Evolutionary conservation across 2,329 filamentous ascomycete species (phyloP), one percentile per base, ranked within the genome.

Genomic region (Herpotrichia juniperi): DNA sequence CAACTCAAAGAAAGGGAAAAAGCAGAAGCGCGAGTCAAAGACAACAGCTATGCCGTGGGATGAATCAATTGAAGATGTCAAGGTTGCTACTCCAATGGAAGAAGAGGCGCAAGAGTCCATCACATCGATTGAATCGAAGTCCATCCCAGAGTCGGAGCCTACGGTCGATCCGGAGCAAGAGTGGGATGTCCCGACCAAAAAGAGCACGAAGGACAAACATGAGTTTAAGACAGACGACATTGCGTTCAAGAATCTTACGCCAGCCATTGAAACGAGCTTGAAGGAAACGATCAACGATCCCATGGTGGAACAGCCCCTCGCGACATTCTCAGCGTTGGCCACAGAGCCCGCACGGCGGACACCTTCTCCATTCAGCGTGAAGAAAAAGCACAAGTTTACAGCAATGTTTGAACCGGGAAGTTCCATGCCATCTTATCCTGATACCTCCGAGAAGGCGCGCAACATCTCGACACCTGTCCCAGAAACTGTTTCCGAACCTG

Each of bases 341-440:
- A n/a, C 16, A 37, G 34, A 37, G 21, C 6, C 34, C 21, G 12
- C 16, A 7, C 11, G 21, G 17, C 16, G 7, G 8, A 12, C 16
- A 10, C n/a, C 34, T 37, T 7, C 34, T 8, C 67, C 66, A 17
- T 57, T 71, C 30, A 64, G 56, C 40, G 75, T 74, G 51, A 77
- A 75, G 52, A 66, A 72, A 60, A 74, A 72, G 48, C 72, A 71
- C 50, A 71, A 69, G 37, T 54, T 72, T 10, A 63, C 69, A 31
- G 57, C 68, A 7, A 53, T 71, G 47, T 72, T 69, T 42, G 69
- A 73, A 46, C 63, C 63, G 12, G 56, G 61, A 17, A 58, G 61
- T 22, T 57, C 61, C 1, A 51, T 57, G 5, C 42, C 53, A 12
- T 44, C 45, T 42, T 22, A 25, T 19, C 5, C 24, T 6, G 7